Conservation (phyloP, 148 eudicot species). For the Polygonum aviculare region DNA sequence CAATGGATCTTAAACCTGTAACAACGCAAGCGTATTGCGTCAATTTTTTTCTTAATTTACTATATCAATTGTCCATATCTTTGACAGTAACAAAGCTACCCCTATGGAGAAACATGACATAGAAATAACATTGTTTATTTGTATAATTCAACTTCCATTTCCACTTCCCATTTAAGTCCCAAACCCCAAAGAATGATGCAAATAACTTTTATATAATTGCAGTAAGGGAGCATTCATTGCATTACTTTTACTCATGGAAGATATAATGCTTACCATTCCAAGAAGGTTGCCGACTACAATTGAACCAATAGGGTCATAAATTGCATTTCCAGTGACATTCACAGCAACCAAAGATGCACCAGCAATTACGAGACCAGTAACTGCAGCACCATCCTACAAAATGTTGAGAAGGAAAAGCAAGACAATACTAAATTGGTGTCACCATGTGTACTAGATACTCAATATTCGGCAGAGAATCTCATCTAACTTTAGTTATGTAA, state of each 20-base stretch:
- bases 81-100: background rate
- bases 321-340: conserved; percentile 80
- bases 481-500: background rate
- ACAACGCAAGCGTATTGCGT: background rate
- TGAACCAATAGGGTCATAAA: conserved; percentile 92
- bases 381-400: conserved; percentile 94
- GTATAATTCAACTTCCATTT: background rate
- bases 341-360: conserved; percentile 89
- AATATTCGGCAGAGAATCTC: background rate
- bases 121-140: background rate
- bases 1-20: background rate
- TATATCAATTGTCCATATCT: background rate
- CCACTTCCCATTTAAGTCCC: background rate
- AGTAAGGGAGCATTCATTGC: background rate
- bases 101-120: background rate
- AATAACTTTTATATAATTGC: background rate
- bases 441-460: background rate
- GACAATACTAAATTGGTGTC: background rate
- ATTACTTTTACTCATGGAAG: background rate
- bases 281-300: conserved; percentile 90
- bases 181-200: background rate
- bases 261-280: conserved; percentile 54
- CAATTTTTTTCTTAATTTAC: too few species aligned
- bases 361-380: conserved; percentile 78
- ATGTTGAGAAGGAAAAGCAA: background rate